Evolutionary conservation across 2,329 filamentous ascomycete genomes (phyloP), one percentile per base, ranked within the genome.

Genomic region (Daldinia eschscholtzii): DNA sequence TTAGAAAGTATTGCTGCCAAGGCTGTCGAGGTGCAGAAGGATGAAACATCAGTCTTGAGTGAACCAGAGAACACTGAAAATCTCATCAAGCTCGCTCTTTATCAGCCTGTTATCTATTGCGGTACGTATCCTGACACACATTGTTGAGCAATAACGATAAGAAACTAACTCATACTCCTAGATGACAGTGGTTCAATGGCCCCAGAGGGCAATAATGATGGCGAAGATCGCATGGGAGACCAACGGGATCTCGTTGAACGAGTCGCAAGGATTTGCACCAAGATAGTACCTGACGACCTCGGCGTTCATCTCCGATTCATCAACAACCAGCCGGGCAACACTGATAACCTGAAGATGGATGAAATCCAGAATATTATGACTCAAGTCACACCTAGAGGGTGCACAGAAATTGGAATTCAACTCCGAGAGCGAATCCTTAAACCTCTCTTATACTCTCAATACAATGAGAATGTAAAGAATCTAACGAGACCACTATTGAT

Each of bases 301-400:
- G 68, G 68, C 33, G 68, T 70, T 18, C 65, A 70, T 15, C 33
- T 70, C 15, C 62, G 68, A n/a, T 66, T 70, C 15, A 70, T 70
- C 6, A 70, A 70, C 35, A 44, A 18, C 10, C 30, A 66, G n/a
- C 56, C 39, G 0, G 3, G 33, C 10, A n/a, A 66, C 13, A 28
- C 39, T 7, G 37, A 68, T 13, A 57, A 66, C 58, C 39, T 70
- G 1, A 30, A 42, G 10, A 64, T 61, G 26, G 13, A 23, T 1
- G 59, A 59, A 12, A 66, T 70, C 9, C 13, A 66, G 12, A 37
- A 35, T 4, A 53, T 61, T 20, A 65, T 70, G 56, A 6, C 28
- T 12, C n/a, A 64, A 35, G 65, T 66, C 30, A 58, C 46, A 7
- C 55, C 65, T 20, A n/a, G 44, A 9, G 65, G 65, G n/a, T 64